Evolutionary conservation across 1,284 basidiomycete genomes (phyloP).

Genomic region (Lignosus rhinocerotis): DNA sequence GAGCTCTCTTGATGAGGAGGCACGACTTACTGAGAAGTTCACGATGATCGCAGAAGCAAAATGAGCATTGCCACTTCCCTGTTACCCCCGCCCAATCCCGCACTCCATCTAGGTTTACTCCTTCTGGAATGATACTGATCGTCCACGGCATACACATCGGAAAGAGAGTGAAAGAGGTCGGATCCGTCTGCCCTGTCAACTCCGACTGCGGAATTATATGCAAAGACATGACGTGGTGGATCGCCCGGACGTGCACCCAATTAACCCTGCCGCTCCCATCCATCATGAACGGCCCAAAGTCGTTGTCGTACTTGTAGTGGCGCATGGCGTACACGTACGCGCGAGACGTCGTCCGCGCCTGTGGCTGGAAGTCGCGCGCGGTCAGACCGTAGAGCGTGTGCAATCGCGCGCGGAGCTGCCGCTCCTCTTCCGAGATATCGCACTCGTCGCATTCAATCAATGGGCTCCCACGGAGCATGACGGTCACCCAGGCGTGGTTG

Average conservation of each 20-base stretch:
- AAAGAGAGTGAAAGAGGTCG: slow-evolving; percentile 38
- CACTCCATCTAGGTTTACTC: slow-evolving; percentile 37
- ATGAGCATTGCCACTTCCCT: slow-evolving; percentile 61
- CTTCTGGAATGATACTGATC: slow-evolving; percentile 47
- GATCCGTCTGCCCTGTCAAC: slow-evolving; percentile 27
- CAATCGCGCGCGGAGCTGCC: slow-evolving; percentile 49
- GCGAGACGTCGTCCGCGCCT: slow-evolving; percentile 42
- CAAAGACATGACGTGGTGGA: slow-evolving; percentile 59
- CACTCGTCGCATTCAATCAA: slow-evolving; percentile 44
- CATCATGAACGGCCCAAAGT: slow-evolving; percentile 57
- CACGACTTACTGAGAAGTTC: slow-evolving; percentile 54
- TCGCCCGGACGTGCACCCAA: slow-evolving; percentile 58
- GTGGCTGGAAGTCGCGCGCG: slow-evolving; percentile 36
- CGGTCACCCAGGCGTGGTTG: slow-evolving; percentile 55
- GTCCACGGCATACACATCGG: slow-evolving; percentile 56
- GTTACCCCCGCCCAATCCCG: slow-evolving; percentile 66
- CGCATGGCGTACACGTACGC: slow-evolving; percentile 61
- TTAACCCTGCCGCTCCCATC: slow-evolving; percentile 49
- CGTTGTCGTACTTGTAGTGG: slow-evolving; percentile 49
- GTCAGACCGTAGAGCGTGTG: slow-evolving; percentile 60
- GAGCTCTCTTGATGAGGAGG: too few species aligned
- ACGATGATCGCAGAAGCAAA: slow-evolving; percentile 69
- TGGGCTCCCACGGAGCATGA: slow-evolving; percentile 40
- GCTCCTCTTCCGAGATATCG: slow-evolving; percentile 36
- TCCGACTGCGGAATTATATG: slow-evolving; percentile 45